Percentiles rank a stretch among this genome's conserved stretches.
These are phyloP conservation scores for Curvularia eragrostidis DNA, from an alignment of 2,329 filamentous ascomycete species.

Conservation along the genomic window DNA sequence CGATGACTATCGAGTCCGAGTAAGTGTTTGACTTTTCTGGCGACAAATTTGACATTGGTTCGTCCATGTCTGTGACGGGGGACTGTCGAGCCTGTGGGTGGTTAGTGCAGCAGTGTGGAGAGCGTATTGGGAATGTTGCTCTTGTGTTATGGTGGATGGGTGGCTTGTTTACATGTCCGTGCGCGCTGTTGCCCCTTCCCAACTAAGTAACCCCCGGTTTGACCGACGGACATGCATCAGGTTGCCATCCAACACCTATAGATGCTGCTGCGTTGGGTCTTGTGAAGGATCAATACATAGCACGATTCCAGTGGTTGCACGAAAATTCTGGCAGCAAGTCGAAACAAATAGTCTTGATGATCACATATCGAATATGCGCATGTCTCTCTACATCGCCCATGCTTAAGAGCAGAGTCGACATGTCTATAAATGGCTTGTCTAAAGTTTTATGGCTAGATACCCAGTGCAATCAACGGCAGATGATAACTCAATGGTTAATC, in stretches of 20 bases:
- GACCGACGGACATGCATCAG: conserved; percentile 7
- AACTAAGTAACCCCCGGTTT: conserved; percentile 20
- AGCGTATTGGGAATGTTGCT: conserved; percentile 6
- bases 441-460: background rate
- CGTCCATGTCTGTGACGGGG: conserved; percentile 33
- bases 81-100: conserved; percentile 21
- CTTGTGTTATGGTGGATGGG: conserved; percentile 23
- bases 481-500: conserved; percentile 42
- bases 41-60: conserved; percentile 42
- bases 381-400: background rate
- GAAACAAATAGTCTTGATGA: background rate
- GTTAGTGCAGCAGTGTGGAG: conserved; percentile 20
- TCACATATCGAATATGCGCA: background rate
- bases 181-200: conserved; percentile 19
- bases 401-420: background rate
- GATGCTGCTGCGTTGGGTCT: background rate
- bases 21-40: conserved; percentile 41
- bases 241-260: background rate
- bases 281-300: background rate
- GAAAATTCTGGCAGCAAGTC: background rate
- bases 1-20: conserved; percentile 26
- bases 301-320: no score
- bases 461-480: background rate
- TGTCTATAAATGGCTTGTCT: background rate
- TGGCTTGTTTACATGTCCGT: conserved; percentile 24